Conservation (phyloP, 1,284 basidiomycete genomes). For the Pascua sp. region DNA sequence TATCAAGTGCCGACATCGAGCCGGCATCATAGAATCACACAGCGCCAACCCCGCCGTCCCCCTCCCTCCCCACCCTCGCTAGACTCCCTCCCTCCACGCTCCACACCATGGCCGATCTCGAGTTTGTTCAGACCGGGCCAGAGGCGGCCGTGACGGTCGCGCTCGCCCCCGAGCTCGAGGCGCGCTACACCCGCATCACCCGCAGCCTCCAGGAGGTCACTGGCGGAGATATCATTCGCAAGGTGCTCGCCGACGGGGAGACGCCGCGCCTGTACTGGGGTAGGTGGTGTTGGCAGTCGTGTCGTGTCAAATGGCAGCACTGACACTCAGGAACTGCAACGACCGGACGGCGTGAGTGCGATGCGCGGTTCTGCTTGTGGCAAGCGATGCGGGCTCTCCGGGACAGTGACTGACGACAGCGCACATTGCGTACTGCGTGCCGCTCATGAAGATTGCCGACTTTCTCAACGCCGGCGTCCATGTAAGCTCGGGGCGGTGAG, state of each 20-base stretch:
- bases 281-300: conserved; percentile 47
- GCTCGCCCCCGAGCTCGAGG: conserved; percentile 50
- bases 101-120: conserved; percentile 14
- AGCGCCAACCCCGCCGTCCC: not conserved
- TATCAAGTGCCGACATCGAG: too few relatives aligned
- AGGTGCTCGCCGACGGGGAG: conserved; percentile 73
- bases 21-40: not conserved
- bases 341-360: conserved; percentile 80
- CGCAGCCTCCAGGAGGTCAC: conserved; percentile 83
- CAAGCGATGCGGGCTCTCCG: not conserved
- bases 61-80: too few relatives aligned
- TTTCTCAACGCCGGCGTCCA: conserved; percentile 88
- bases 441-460: conserved; percentile 93
- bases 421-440: conserved; percentile 95
- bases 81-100: too few relatives aligned
- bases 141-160: conserved; percentile 23
- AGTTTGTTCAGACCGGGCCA: conserved; percentile 21
- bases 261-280: conserved; percentile 86
- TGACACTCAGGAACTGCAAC: conserved; percentile 72
- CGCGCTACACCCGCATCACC: conserved; percentile 81
- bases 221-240: conserved; percentile 76
- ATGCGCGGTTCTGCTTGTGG: too few relatives aligned
- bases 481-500: conserved; percentile 45
- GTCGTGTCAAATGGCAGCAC: conserved; percentile 17
- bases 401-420: conserved; percentile 54